A percentile compares a stretch with the other conserved stretches of the same genome.
Conservation (phyloP, 2,329 filamentous ascomycete species). For the Colletotrichum sp. region DNA sequence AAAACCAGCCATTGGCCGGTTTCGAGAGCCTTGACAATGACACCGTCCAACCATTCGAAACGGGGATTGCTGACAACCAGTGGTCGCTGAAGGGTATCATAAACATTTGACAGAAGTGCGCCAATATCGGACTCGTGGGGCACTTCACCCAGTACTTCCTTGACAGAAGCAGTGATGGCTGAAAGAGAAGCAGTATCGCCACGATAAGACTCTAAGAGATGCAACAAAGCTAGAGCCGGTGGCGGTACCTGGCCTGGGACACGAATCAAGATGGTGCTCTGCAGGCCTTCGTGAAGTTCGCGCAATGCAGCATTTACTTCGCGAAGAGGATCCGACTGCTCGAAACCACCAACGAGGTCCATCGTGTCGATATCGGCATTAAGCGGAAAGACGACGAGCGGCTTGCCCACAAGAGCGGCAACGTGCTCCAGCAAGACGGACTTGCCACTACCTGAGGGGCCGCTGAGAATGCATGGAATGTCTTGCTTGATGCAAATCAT, state of each 20-base stretch:
- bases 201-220: slow-evolving; percentile 49
- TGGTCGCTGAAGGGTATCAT: slow-evolving; percentile 56
- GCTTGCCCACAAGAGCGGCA: slow-evolving; percentile 78
- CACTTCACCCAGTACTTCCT: slow-evolving; percentile 43
- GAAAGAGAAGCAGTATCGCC: slow-evolving; percentile 44
- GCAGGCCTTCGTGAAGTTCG: slow-evolving; percentile 55
- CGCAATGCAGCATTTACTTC: slow-evolving; percentile 66
- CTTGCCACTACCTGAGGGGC: slow-evolving; percentile 86
- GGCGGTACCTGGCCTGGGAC: slow-evolving; percentile 52
- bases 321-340: slow-evolving; percentile 86
- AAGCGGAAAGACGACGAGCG: slow-evolving; percentile 82
- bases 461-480: slow-evolving; percentile 88
- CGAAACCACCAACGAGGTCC: slow-evolving; percentile 96
- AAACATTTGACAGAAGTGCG: slow-evolving; percentile 51
- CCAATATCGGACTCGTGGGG: slow-evolving; percentile 52
- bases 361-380: slow-evolving; percentile 97
- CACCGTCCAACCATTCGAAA: slow-evolving; percentile 96
- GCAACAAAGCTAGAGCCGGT: slow-evolving; percentile 55
- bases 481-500: slow-evolving; percentile 86
- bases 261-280: slow-evolving; percentile 51
- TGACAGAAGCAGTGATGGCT: slow-evolving; percentile 41
- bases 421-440: slow-evolving; percentile 80
- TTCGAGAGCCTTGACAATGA: slow-evolving; percentile 86
- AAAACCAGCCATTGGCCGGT: slow-evolving; percentile 91
- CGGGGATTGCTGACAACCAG: slow-evolving; percentile 72